phyloP scores from a whole-genome alignment of 805 yeast genomes.

The Candida nanaspora region DNA sequence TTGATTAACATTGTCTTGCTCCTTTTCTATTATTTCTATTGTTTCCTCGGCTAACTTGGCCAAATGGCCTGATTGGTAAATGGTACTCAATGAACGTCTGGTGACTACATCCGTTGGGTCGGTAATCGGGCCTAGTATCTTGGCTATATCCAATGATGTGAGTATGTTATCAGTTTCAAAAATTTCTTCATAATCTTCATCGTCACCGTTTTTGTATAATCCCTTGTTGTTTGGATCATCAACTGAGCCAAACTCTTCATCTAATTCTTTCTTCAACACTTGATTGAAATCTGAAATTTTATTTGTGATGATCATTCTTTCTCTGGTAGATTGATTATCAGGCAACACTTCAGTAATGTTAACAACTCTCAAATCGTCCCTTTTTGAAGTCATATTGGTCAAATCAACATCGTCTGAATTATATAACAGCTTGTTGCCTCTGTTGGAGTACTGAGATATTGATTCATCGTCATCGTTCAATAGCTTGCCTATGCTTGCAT shows the following conservation, averaged over 20 bases:
- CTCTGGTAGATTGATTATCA: slow-evolving; percentile 9
- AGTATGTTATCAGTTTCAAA: slow-evolving; percentile 35
- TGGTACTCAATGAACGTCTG: slow-evolving; percentile 61
- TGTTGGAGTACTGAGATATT: slow-evolving; percentile 17
- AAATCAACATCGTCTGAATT: slow-evolving; percentile 17
- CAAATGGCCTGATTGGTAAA: slow-evolving; percentile 54
- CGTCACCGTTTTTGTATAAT: slow-evolving; percentile 8
- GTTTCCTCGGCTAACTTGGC: slow-evolving; percentile 62
- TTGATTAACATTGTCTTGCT: slow-evolving; percentile 69
- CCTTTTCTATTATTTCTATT: slow-evolving; percentile 71
- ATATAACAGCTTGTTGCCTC: slow-evolving; percentile 24
- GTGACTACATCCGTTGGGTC: slow-evolving; percentile 73
- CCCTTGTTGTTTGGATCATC: slow-evolving; percentile 15
- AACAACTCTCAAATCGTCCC: slow-evolving; percentile 15
- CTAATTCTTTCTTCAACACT: slow-evolving; percentile 19
- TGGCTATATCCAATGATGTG: slow-evolving; percentile 42
- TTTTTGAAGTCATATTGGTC: slow-evolving; percentile 15
- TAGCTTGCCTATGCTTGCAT: neutral
- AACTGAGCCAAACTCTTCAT: slow-evolving; percentile 19
- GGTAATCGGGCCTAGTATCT: slow-evolving; percentile 67
- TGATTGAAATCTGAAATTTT: slow-evolving; percentile 18
- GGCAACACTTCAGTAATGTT: slow-evolving; percentile 12
- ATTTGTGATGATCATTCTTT: slow-evolving; percentile 17
- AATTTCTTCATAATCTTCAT: slow-evolving; percentile 9
- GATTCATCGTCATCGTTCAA: slow-evolving; percentile 8